Evolutionary conservation across 164 flowering plant species (phyloP), one percentile per base, ranked within the genome.

Genomic region (Chimonanthus praecox): DNA sequence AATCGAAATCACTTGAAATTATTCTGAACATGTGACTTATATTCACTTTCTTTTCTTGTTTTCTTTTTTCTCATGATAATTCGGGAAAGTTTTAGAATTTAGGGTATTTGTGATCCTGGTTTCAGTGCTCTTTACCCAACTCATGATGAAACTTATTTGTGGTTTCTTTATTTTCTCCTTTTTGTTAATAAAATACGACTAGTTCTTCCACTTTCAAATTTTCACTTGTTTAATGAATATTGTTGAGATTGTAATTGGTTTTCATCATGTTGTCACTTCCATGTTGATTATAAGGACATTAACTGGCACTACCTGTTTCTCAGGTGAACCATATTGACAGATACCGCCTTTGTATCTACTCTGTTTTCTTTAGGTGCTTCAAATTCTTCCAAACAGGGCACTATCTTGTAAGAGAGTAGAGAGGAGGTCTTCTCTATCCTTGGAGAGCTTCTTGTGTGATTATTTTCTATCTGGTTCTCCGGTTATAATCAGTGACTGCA

Each of bases 361-460:
- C 65, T 60, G 6, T 11, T 5, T 75, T 47, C 54, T 80, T 82
- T 73, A 94, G 97, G 86, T 82, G 71, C 79, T 82, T 75, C 78
- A 67, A 63, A 61, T 75, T 72, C 80, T 95, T 70, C 98, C 99
- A 11, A 68, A 49, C 48, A 88, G 84, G 76, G 90, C 99, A 21
- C 83, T 95, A 49, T 84, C 89, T 78, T 80, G 79, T 78, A 88
- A 87, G 81, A 68, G 77, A 67, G 86, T 92, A 67, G 84, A 61
- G 73, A 92, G 80, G 85, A 87, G 76, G 76, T 81, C 89, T 54
- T 86, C 80, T 72, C 78, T 92, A 47, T 93, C 99, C 45, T 79
- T 95, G 85, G 99, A 95, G 85, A 87, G 84, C 58, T 95, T 95
- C 77, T 74, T 95, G 70, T 80, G 87, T 49, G 92, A 89, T 67